Evolutionary conservation across 768 basidiomycete species (phyloP), one percentile per base, ranked within the genome.

Genomic region (Phlebiopsis gigantea): DNA sequence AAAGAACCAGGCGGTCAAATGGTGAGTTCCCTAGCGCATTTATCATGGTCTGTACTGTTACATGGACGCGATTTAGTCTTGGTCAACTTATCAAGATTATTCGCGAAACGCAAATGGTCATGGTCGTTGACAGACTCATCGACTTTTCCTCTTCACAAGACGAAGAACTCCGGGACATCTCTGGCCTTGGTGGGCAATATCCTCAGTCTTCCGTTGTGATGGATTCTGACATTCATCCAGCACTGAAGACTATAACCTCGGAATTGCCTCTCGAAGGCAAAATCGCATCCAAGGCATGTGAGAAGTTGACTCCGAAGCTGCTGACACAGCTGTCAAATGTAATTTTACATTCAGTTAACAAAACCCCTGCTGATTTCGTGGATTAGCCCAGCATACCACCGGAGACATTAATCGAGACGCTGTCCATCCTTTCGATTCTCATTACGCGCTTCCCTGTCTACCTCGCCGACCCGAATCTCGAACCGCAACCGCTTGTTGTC

Each of bases 1-100:
- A 61, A 98, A 98, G 78, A 97, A 97, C 66, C 88, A 92, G 69
- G 93, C 93, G 1, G 96, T 97, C 10, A 93, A 95, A 75, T 95
- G 93, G 96, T 90, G 45, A 50, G 56, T 41, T 63, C 53, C 80
- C 68, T 30, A 47, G n/a, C 34, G 21, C 15, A 29, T 22, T 17
- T 39, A 22, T 1, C 26, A 30, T 29, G 45, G 22, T 49, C 19
- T 12, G 19, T 10, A 24, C 10, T 21, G 41, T 2, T 41, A 43
- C 47, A 44, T 28, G 12, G 30, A 5, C 8, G 34, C 34, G 3
- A 24, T 46, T 5, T 59, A 98, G 95, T 66, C 74, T 98, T 39
- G 94, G 93, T 12, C 87, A 90, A 66, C 75, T 98, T 66, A 90
- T 93, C 79, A 88, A 92, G 77, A 88, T 92, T 64, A 81, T 96